These are phyloP conservation scores for Aspergillus brunneoviolaceus DNA, from an alignment of 2,329 filamentous ascomycete genomes.

Conservation along the genomic window DNA sequence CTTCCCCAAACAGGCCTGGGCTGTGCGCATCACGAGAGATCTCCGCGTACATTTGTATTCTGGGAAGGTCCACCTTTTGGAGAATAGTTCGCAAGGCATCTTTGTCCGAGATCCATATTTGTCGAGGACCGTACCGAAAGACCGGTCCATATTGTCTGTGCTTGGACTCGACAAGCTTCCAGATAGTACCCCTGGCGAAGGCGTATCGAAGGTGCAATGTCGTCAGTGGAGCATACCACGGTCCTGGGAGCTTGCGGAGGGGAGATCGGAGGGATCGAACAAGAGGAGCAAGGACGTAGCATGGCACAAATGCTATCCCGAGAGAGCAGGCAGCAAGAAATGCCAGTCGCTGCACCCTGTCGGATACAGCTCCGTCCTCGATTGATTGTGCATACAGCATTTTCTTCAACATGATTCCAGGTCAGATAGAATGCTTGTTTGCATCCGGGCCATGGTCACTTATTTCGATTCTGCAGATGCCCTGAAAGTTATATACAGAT, in stretches of 20 bases:
- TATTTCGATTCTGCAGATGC: no score
- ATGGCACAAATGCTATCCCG: no score
- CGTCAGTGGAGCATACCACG: conserved; percentile 6
- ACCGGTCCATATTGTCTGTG: not conserved
- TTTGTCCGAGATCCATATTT: conserved; percentile 4
- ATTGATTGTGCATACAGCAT: no score
- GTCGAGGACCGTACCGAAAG: conserved; percentile 1
- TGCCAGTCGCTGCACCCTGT: no score
- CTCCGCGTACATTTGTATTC: conserved; percentile 5
- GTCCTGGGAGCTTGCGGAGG: not conserved
- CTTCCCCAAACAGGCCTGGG: conserved; percentile 5
- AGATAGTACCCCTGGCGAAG: conserved; percentile 2
- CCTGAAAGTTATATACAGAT: no score
- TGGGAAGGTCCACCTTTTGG: conserved; percentile 1
- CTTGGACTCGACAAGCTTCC: not conserved
- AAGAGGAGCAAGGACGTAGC: no score
- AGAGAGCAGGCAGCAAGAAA: no score
- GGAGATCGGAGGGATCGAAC: no score
- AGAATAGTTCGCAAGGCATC: conserved; percentile 1
- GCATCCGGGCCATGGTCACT: no score
- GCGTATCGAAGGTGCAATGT: not conserved
- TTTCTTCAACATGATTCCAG: no score
- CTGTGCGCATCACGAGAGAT: conserved; percentile 1
- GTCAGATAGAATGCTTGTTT: no score
- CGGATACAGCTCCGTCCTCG: no score